These are phyloP conservation scores for Mortierella sp. DNA, from an alignment of 371 early-diverging fungal species.

Conservation along the genomic window DNA sequence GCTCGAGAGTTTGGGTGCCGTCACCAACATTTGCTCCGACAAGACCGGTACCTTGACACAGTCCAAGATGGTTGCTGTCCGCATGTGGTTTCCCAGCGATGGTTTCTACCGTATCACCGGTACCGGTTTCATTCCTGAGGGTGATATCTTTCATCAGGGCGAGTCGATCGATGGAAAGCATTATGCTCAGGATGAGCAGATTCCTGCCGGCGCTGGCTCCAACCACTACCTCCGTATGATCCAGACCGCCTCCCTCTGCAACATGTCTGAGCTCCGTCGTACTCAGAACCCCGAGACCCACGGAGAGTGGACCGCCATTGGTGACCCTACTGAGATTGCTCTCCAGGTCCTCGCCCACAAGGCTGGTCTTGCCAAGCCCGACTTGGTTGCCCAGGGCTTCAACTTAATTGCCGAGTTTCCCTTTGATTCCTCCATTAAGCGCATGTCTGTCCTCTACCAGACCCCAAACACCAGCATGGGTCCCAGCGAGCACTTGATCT, in stretches of 20 bases:
- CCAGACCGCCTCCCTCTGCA: slow-evolving; percentile 75
- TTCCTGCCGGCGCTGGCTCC: slow-evolving; percentile 24
- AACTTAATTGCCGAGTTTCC: slow-evolving; percentile 76
- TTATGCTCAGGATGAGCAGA: slow-evolving; percentile 18
- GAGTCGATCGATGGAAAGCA: slow-evolving; percentile 6
- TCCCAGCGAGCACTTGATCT: slow-evolving; percentile 47
- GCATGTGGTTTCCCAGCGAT: slow-evolving; percentile 76
- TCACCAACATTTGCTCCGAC: slow-evolving; percentile 94
- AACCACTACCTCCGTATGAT: slow-evolving; percentile 57
- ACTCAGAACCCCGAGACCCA: slow-evolving; percentile 59
- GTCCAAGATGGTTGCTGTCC: slow-evolving; percentile 81
- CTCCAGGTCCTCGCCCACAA: slow-evolving; percentile 82
- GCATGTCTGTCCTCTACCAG: slow-evolving; percentile 69
- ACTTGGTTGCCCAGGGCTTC: slow-evolving; percentile 63
- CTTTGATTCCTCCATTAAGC: slow-evolving; percentile 84
- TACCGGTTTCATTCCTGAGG: slow-evolving; percentile 74
- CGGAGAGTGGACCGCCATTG: slow-evolving; percentile 77
- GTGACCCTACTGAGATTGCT: slow-evolving; percentile 86
- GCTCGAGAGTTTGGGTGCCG: slow-evolving; percentile 91
- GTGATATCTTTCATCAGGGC: slow-evolving; percentile 63
- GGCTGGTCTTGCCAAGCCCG: slow-evolving; percentile 70
- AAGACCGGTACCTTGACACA: slow-evolving; percentile 76
- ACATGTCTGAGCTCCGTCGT: slow-evolving; percentile 76
- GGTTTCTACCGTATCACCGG: slow-evolving; percentile 74
- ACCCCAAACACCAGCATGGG: slow-evolving; percentile 10